These are phyloP conservation scores for Porodaedalea pini DNA, from an alignment of 1,284 basidiomycete species.

Conservation along the genomic window DNA sequence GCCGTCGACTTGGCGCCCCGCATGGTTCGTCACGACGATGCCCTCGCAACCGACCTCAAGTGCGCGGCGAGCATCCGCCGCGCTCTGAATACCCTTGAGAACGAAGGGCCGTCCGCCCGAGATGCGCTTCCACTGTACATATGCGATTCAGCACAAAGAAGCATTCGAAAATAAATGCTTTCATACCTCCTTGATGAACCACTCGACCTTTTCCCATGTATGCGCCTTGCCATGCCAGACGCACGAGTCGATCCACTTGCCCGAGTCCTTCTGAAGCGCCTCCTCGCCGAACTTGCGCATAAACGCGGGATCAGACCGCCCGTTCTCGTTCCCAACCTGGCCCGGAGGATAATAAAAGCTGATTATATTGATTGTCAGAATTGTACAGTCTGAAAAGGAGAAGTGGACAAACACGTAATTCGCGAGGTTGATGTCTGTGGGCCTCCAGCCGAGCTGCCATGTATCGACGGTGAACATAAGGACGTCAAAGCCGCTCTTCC, in stretches of 20 bases:
- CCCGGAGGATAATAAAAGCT: slow-evolving; percentile 41
- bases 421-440: slow-evolving; percentile 50
- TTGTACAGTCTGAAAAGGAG: neutral
- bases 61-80: slow-evolving; percentile 47
- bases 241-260: slow-evolving; percentile 51
- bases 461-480: slow-evolving; percentile 58
- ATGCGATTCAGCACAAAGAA: slow-evolving; percentile 18
- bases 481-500: slow-evolving; percentile 48
- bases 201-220: slow-evolving; percentile 52
- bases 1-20: slow-evolving; percentile 58
- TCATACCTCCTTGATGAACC: slow-evolving; percentile 42
- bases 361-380: neutral
- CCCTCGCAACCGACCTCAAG: slow-evolving; percentile 52
- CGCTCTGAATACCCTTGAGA: slow-evolving; percentile 53
- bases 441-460: slow-evolving; percentile 58
- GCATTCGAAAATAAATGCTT: slow-evolving; percentile 7
- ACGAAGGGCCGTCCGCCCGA: slow-evolving; percentile 52
- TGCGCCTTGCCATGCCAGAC: slow-evolving; percentile 60
- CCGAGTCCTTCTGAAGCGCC: slow-evolving; percentile 39
- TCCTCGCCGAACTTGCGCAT: slow-evolving; percentile 45
- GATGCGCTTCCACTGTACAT: slow-evolving; percentile 49
- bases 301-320: slow-evolving; percentile 52
- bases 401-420: slow-evolving; percentile 42
- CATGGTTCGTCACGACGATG: slow-evolving; percentile 60
- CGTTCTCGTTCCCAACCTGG: slow-evolving; percentile 44